Percentiles rank a stretch among this genome's conserved stretches.
These are phyloP conservation scores for Phytopythium delawarense DNA, from an alignment of 352 stramenopile species.

Conservation along the genomic window DNA sequence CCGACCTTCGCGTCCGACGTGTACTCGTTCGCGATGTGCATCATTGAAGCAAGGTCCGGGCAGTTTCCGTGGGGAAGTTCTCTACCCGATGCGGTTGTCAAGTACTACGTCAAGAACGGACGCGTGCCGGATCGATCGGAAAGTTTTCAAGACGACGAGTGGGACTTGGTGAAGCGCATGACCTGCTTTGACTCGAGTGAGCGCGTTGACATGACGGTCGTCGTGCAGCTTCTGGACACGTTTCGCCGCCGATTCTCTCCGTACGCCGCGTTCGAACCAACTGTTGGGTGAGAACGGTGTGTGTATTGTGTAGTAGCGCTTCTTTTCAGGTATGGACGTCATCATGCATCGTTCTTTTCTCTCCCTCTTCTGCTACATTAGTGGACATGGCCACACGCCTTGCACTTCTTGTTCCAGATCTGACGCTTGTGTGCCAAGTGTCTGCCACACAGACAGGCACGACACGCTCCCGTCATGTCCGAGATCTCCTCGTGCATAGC, in stretches of 20 bases:
- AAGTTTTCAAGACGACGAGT: neutral
- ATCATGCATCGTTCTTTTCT: neutral
- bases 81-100: constrained; percentile 1
- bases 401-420: constrained; percentile 68
- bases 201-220: constrained; percentile 2
- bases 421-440: constrained; percentile 39
- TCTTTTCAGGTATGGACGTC: neutral
- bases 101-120: neutral
- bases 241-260: constrained; percentile 1
- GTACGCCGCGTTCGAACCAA: neutral
- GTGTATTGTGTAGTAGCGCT: neutral
- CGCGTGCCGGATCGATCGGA: neutral
- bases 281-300: neutral
- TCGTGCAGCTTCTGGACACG: constrained; percentile 2
- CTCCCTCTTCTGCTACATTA: constrained; percentile 9
- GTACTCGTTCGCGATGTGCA: constrained; percentile 7
- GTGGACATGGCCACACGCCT: constrained; percentile 47
- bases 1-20: constrained; percentile 5
- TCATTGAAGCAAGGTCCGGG: constrained; percentile 1
- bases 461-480: constrained; percentile 41
- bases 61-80: neutral
- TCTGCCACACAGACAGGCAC: constrained; percentile 33
- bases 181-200: neutral
- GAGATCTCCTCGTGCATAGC: constrained; percentile 25
- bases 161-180: constrained; percentile 5